Evolutionary conservation across 2,329 filamentous ascomycete species (phyloP).

Genomic region (Ramularia endophylla): DNA sequence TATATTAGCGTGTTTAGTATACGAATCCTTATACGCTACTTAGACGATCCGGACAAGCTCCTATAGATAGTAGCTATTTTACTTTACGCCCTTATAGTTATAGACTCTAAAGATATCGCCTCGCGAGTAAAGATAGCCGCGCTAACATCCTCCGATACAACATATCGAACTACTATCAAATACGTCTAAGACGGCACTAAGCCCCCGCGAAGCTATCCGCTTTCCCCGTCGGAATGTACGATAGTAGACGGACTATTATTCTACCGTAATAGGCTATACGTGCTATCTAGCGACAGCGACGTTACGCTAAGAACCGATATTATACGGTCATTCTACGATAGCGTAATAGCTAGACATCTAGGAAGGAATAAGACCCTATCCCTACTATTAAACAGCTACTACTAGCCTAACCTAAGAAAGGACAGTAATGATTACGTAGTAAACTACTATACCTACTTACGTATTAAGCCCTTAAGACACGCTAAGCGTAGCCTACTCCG

Average conservation of each 20-base stretch:
- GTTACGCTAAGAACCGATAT: no score
- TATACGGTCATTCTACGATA: background rate
- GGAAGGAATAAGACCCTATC: constrained; percentile 2
- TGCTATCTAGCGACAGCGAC: background rate
- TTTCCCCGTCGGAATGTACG: background rate
- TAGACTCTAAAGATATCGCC: no score
- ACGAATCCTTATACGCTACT: no score
- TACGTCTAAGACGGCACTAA: background rate
- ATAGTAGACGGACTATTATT: background rate
- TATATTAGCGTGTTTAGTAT: no score
- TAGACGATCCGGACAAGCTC: no score
- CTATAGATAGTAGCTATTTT: no score
- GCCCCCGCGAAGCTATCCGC: no score
- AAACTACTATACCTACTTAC: constrained; percentile 1
- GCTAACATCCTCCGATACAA: no score
- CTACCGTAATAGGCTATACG: background rate
- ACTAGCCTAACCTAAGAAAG: constrained; percentile 2
- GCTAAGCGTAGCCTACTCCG: background rate
- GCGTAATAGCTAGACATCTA: constrained; percentile 4
- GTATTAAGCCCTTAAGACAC: constrained; percentile 3
- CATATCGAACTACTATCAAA: background rate
- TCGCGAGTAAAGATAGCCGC: no score
- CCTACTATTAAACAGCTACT: constrained; percentile 3
- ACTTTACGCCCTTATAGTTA: no score
- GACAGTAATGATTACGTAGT: constrained; percentile 3